A percentile compares a stretch with the other conserved stretches of the same genome.
These are phyloP conservation scores for Meyerozyma sp. DNA, from an alignment of 1,139 yeast genomes.

Conservation along the genomic window DNA sequence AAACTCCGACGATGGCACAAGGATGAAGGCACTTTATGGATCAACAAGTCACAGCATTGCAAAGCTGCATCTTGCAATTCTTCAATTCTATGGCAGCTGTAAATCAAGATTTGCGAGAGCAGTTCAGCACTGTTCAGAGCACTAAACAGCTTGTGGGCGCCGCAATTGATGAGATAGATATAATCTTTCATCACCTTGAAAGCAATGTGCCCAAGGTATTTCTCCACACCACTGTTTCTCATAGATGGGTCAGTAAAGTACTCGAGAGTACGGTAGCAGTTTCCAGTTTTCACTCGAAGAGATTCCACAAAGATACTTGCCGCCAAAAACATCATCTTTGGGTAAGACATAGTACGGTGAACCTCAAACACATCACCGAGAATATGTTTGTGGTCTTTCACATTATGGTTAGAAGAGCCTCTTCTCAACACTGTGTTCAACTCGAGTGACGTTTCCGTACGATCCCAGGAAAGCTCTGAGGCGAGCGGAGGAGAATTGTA, in stretches of 20 bases:
- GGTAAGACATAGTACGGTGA: slow-evolving; percentile 57
- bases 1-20: slow-evolving; percentile 71
- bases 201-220: slow-evolving; percentile 62
- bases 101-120: slow-evolving; percentile 59
- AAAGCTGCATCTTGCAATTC: slow-evolving; percentile 79
- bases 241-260: slow-evolving; percentile 88
- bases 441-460: slow-evolving; percentile 88
- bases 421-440: slow-evolving; percentile 86
- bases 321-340: slow-evolving; percentile 84
- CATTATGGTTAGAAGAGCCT: slow-evolving; percentile 80
- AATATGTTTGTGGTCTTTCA: slow-evolving; percentile 67
- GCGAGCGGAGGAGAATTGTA: slow-evolving; percentile 89
- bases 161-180: slow-evolving; percentile 37
- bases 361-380: slow-evolving; percentile 47
- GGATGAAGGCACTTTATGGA: slow-evolving; percentile 70
- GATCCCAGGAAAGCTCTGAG: slow-evolving; percentile 77
- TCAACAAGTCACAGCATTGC: slow-evolving; percentile 67
- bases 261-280: slow-evolving; percentile 65
- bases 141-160: slow-evolving; percentile 47
- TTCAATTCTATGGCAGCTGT: slow-evolving; percentile 73
- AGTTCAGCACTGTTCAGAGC: slow-evolving; percentile 65
- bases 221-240: slow-evolving; percentile 66
- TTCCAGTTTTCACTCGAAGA: slow-evolving; percentile 73
- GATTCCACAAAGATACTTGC: slow-evolving; percentile 77
- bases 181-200: slow-evolving; percentile 56